A percentile compares a stretch with the other conserved stretches of the same genome.
Evolutionary conservation across 352 stramenopile species (phyloP).

Genomic region (Blastocystis sp.): DNA sequence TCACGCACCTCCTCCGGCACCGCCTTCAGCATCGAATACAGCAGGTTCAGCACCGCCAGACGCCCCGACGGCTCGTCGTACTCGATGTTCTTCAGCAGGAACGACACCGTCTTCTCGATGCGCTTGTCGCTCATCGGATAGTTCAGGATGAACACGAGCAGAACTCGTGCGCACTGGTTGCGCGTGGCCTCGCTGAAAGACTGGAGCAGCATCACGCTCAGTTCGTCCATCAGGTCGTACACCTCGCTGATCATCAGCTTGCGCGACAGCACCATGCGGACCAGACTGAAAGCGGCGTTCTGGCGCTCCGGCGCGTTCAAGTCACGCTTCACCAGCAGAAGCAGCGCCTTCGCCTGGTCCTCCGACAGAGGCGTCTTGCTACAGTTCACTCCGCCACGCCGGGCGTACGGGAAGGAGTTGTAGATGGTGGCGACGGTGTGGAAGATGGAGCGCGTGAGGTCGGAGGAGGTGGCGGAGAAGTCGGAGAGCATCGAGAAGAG

Average conservation of each 20-base stretch:
- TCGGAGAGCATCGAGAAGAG: slow-evolving; percentile 45
- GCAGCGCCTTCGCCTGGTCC: slow-evolving; percentile 77
- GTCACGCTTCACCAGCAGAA: slow-evolving; percentile 85
- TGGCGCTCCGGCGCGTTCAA: slow-evolving; percentile 85
- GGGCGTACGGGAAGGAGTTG: background rate
- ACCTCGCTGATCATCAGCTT: slow-evolving; percentile 85
- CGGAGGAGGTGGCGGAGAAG: slow-evolving; percentile 23
- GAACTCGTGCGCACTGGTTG: slow-evolving; percentile 83
- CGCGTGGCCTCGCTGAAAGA: slow-evolving; percentile 82
- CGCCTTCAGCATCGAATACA: slow-evolving; percentile 83
- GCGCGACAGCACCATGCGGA: slow-evolving; percentile 82
- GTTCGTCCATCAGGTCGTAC: slow-evolving; percentile 86
- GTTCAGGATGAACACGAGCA: slow-evolving; percentile 86
- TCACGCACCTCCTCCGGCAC: slow-evolving; percentile 80
- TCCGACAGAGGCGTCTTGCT: slow-evolving; percentile 17
- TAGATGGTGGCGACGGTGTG: slow-evolving; percentile 29
- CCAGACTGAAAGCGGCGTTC: slow-evolving; percentile 84
- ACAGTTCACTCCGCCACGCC: background rate
- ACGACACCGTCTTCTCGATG: slow-evolving; percentile 84
- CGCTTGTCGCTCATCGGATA: slow-evolving; percentile 85
- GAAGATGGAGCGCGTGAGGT: slow-evolving; percentile 56
- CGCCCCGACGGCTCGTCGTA: slow-evolving; percentile 86
- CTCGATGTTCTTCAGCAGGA: slow-evolving; percentile 85
- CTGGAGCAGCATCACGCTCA: slow-evolving; percentile 85
- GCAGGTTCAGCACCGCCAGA: slow-evolving; percentile 82